Evolutionary conservation across 1,139 yeast species (phyloP), one percentile per base, ranked within the genome.

Genomic region (Lodderomyces beijingensis): DNA sequence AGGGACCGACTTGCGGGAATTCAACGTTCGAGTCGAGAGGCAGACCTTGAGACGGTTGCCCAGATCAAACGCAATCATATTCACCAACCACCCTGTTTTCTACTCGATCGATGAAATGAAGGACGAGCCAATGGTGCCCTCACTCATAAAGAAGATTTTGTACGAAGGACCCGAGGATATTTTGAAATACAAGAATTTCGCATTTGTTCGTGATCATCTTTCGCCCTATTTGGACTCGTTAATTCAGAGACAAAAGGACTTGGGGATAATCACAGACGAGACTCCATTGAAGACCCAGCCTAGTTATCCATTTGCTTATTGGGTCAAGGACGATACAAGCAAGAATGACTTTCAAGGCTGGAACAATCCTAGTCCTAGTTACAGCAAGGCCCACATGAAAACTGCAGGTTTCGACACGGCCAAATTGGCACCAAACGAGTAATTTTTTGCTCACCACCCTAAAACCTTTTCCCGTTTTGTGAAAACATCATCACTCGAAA

Each of bases 61-160:
- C 4, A 59, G 59, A 36, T 50, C 73, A 2, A 51, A 54, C 27
- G 75, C 75, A 1, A 64, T 71, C 32, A 62, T 78, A 21, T 77
- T 79, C 52, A 62, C 80, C 27, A 76, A 80, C 50, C 88, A 81
- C 49, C 88, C 88, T 3, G 64, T 79, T 8, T 79, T 75, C 50
- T 81, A 81, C 54, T 67, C 79, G 2, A 64, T 81, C 36, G 87
- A 79, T 16, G 88, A 81, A 48, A 79, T 81, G 87, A 79, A 79
- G 49, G 85, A 81, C 50, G 89, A 81, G 49, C 87, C 88, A 6
- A 53, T 76, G 56, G 65, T 81, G 21, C 88, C 88, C n/a, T 74
- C 84, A 1, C 61, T 80, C 34, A 51, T 80, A 33, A 70, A 71
- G 45, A 79, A 78, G 48, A 76, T 79, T 34, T 57, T 81, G 23